Base-by-base conservation (phyloP, 306 rosid species). In the apple (Malus domestica) region DNA sequence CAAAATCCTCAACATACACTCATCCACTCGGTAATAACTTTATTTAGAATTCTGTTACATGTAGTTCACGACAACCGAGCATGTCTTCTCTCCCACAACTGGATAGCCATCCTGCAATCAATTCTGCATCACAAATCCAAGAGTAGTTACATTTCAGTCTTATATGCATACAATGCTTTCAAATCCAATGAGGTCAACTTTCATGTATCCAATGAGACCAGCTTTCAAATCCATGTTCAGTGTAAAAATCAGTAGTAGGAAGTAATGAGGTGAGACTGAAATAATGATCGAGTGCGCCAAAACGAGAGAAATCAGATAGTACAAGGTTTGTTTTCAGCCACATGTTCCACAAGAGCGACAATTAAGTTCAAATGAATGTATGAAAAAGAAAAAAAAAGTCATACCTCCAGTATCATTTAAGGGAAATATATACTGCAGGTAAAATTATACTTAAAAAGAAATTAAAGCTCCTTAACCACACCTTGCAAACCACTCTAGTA, bases 41-140 rank as follows among this genome's bases (percentile, higher is more conserved):
- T 61, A 74, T 74, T 74, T 62, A 19, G 70, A 62, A 62, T 44
- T 74, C 45, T 29, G 60, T 74, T 42, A 74, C 46, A 27, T 45
- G 22, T 29, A 74, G 35, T 18, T 74, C 59, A 61, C 52, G 22
- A 54, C 14, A 52, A 61, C 57, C 60, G 62, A 61, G 44, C 22
- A 18, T 23, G 23, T 74, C 78, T 29, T 8, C 5, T 16, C 44
- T 16, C 61, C 4, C 5, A 1, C 22, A 57, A 57, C 61, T 8
- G 61, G 27, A 57, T 57, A 3, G 25, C 62, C 62, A n/a, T 57
- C 62, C 29, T 8, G 25, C 62, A 57, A n/a, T 2, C 62, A n/a
- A 57, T 57, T n/a, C 61, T 57, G 12, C 61, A 4, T n/a, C 61
- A 57, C 40, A 8, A 35, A 35, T 35, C 40, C 40, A 35, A 35